Evolutionary conservation across 192 early-diverging fungal genomes (phyloP).

Genomic region (Coemansia sp.): DNA sequence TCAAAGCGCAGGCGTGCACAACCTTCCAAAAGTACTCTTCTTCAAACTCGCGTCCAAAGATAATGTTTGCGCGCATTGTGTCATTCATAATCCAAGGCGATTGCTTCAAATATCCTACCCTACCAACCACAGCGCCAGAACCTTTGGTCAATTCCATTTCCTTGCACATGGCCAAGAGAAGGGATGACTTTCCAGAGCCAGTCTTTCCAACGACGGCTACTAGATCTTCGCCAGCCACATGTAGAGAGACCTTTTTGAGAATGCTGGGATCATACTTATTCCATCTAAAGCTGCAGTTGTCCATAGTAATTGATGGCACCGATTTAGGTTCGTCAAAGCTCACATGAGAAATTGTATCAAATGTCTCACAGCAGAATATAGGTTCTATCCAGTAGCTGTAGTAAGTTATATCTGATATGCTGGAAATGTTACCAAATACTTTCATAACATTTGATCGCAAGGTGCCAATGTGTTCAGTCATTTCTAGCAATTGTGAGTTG

Average conservation of each 20-base stretch:
- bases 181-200: conserved; percentile 77
- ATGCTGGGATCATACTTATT: neutral
- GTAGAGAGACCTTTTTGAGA: conserved; percentile 52
- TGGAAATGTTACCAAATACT: neutral
- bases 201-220: conserved; percentile 78
- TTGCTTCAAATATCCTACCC: conserved; percentile 76
- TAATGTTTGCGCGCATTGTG: too few relatives aligned
- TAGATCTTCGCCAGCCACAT: conserved; percentile 58
- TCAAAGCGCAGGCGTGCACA: neutral
- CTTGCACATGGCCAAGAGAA: conserved; percentile 75
- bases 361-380: neutral
- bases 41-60: too few relatives aligned
- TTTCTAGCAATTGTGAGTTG: conserved; percentile 3
- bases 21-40: conserved; percentile 3
- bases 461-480: neutral
- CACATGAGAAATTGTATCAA: neutral
- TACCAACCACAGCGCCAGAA: conserved; percentile 61
- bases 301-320: neutral
- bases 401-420: neutral
- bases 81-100: conserved; percentile 59
- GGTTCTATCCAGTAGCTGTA: neutral
- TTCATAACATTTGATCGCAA: neutral
- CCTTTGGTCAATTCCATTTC: conserved; percentile 62
- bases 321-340: neutral
- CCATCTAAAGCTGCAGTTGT: conserved; percentile 3